These are phyloP conservation scores for Fibroporia radiculosa DNA, from an alignment of 768 basidiomycete species.

Conservation along the genomic window DNA sequence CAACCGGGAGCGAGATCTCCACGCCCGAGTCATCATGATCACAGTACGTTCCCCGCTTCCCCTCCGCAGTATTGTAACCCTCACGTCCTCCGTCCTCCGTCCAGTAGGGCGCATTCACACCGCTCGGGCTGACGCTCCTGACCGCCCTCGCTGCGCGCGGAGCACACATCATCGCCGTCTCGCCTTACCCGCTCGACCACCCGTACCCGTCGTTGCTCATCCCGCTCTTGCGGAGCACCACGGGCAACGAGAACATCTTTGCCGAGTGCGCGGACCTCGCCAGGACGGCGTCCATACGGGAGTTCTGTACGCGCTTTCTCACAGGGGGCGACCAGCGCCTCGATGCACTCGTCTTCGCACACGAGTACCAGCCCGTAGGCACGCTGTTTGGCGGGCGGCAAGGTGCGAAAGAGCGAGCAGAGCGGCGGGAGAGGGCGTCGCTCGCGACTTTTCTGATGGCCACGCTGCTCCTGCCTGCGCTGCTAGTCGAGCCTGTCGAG, in stretches of 20 bases:
- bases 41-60: constrained; percentile 38
- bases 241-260: constrained; percentile 69
- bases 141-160: constrained; percentile 64
- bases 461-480: constrained; percentile 70
- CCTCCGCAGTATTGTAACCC: neutral
- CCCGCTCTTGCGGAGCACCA: constrained; percentile 56
- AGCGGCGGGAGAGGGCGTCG: constrained; percentile 39
- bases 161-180: constrained; percentile 72
- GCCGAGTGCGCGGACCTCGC: constrained; percentile 72
- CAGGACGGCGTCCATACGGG: constrained; percentile 57
- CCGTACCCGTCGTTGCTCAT: constrained; percentile 51
- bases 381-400: constrained; percentile 27
- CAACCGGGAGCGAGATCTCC: constrained; percentile 65
- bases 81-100: no score
- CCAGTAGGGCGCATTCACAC: constrained; percentile 65
- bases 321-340: constrained; percentile 57
- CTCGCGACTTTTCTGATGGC: constrained; percentile 72
- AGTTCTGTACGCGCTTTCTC: constrained; percentile 63
- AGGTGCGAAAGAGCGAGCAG: constrained; percentile 11
- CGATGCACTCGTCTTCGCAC: constrained; percentile 74
- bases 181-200: constrained; percentile 49
- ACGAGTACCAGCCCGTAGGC: constrained; percentile 67
- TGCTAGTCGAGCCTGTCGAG: constrained; percentile 80
- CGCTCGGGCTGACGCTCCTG: constrained; percentile 60
- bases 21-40: constrained; percentile 61